Conservation (phyloP, 2,329 filamentous ascomycete species). For the Ceratocystis diversiconidia region DNA sequence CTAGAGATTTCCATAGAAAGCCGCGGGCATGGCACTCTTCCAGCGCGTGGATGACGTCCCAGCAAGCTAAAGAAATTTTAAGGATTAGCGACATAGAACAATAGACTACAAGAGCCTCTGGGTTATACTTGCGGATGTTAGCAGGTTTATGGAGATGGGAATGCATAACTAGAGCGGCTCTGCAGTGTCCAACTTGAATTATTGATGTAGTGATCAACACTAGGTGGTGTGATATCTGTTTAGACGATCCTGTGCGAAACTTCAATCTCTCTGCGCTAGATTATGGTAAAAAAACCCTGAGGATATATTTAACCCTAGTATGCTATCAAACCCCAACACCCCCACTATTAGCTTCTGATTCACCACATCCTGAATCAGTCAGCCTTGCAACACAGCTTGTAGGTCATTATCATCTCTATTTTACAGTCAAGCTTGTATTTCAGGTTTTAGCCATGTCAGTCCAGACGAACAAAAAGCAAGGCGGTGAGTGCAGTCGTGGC, state of each 20-base stretch:
- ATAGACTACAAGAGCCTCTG: background rate
- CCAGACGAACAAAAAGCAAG: conserved; percentile 53
- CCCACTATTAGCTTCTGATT: conserved; percentile 5
- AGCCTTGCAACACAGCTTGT: background rate
- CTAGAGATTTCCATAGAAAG: conserved; percentile 81
- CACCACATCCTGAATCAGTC: background rate
- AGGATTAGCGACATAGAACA: background rate
- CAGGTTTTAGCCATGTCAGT: conserved; percentile 31
- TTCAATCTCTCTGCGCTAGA: background rate
- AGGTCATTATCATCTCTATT: background rate
- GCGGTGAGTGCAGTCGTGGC: conserved; percentile 37
- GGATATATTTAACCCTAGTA: background rate
- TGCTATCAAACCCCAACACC: background rate
- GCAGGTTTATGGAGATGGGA: conserved; percentile 80
- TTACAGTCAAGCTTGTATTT: background rate
- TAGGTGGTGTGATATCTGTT: background rate
- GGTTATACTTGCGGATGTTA: conserved; percentile 31
- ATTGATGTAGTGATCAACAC: background rate
- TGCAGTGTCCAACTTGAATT: background rate
- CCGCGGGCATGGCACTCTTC: conserved; percentile 90
- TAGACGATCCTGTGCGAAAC: background rate
- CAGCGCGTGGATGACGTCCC: conserved; percentile 82
- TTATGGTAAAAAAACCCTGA: background rate
- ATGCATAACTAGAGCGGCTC: conserved; percentile 55
- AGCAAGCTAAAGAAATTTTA: conserved; percentile 52